Percentiles rank a stretch among this genome's conserved stretches.
phyloP scores from a whole-genome alignment of 805 yeast genomes.

The Candida ovalis region DNA sequence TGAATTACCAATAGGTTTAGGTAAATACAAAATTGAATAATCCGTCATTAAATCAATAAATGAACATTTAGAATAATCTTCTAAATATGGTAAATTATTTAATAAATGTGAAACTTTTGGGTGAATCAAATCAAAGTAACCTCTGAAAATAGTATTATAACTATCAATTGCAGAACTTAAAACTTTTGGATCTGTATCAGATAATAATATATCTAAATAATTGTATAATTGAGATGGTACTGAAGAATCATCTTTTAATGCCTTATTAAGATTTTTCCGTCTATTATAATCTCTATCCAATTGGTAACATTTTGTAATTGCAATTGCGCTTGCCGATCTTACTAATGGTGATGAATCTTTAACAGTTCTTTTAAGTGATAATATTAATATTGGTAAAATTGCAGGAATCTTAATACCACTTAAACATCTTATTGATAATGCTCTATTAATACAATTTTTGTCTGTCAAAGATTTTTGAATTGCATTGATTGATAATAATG shows the following conservation, averaged over 20 bases:
- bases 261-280: background rate
- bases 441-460: constrained; percentile 60
- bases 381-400: constrained; percentile 70
- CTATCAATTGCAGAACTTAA: constrained; percentile 65
- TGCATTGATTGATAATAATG: constrained; percentile 84
- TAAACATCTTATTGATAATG: constrained; percentile 72
- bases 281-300: constrained; percentile 30
- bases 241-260: constrained; percentile 28
- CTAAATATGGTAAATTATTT: constrained; percentile 45
- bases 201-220: constrained; percentile 48
- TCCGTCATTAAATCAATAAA: constrained; percentile 60
- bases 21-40: constrained; percentile 60
- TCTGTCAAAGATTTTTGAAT: constrained; percentile 81
- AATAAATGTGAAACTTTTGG: constrained; percentile 51
- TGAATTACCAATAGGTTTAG: constrained; percentile 39
- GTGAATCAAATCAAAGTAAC: constrained; percentile 65
- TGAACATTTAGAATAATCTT: constrained; percentile 66
- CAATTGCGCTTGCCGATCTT: constrained; percentile 73
- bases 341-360: constrained; percentile 76
- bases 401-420: constrained; percentile 82
- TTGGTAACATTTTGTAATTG: constrained; percentile 55
- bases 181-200: constrained; percentile 66
- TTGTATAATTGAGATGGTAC: constrained; percentile 48
- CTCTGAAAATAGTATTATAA: constrained; percentile 49
- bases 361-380: constrained; percentile 66